A percentile compares a stretch with the other conserved stretches of the same genome.
phyloP scores from a whole-genome alignment of 2,329 filamentous ascomycete genomes.

The Madurella mycetomatis region DNA sequence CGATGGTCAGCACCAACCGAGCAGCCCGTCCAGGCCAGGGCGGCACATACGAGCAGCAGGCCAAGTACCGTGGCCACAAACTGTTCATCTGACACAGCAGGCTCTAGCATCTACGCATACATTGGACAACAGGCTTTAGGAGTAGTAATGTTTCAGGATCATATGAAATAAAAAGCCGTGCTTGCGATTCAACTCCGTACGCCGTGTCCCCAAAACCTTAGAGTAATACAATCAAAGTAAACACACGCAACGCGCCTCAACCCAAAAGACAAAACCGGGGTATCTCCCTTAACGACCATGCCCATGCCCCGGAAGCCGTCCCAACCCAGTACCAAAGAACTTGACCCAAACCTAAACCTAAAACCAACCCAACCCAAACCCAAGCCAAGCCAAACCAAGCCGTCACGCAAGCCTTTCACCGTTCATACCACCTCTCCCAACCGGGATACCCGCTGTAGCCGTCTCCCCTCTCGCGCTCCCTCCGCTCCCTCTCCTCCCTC shows the following conservation, averaged over 20 bases:
- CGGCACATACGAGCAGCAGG: slow-evolving; percentile 32
- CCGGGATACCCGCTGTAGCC: neutral
- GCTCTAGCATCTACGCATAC: too few relatives aligned
- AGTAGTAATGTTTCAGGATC: too few relatives aligned
- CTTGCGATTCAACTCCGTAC: too few relatives aligned
- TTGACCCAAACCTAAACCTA: neutral
- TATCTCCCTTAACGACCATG: neutral
- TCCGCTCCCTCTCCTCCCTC: neutral
- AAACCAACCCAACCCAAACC: neutral
- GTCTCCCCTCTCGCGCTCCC: neutral
- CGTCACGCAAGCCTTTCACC: neutral
- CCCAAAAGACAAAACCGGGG: neutral
- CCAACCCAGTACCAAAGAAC: neutral
- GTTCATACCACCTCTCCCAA: slow-evolving; percentile 3
- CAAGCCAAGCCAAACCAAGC: neutral
- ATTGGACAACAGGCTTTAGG: too few relatives aligned
- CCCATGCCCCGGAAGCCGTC: neutral
- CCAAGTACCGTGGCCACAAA: slow-evolving; percentile 48
- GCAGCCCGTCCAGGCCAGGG: neutral
- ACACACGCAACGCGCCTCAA: neutral
- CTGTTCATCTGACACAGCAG: slow-evolving; percentile 38
- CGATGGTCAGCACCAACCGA: slow-evolving; percentile 25
- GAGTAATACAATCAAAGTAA: neutral
- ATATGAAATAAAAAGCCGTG: too few relatives aligned
- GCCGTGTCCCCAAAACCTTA: neutral